Conservation (phyloP, 768 basidiomycete species). For the Macrolepiota fuliginosa region DNA sequence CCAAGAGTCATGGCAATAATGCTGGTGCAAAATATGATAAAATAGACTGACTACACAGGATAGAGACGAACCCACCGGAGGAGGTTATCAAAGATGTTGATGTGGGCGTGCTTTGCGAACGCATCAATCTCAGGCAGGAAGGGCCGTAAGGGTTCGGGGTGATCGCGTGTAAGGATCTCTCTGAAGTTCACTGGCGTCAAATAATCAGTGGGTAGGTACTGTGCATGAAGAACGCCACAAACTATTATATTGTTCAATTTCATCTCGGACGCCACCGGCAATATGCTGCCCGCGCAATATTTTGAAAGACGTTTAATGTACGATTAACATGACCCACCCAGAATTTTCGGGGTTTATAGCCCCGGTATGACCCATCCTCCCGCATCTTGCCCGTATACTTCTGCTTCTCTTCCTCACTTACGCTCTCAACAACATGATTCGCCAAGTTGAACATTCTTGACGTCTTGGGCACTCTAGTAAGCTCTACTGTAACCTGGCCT, state of each 20-base stretch:
- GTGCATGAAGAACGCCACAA: constrained; percentile 10
- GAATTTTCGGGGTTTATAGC: constrained; percentile 50
- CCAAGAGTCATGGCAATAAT: constrained; percentile 43
- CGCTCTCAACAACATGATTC: constrained; percentile 38
- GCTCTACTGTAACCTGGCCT: neutral
- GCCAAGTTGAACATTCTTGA: constrained; percentile 47
- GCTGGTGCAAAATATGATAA: constrained; percentile 8
- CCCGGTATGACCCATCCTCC: constrained; percentile 45
- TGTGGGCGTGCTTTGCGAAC: constrained; percentile 34
- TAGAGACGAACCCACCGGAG: constrained; percentile 22
- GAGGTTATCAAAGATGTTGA: constrained; percentile 32
- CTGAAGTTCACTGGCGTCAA: constrained; percentile 26
- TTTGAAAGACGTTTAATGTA: neutral
- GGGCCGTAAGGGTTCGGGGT: constrained; percentile 34
- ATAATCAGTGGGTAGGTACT: neutral
- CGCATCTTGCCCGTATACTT: constrained; percentile 37
- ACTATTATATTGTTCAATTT: constrained; percentile 44
- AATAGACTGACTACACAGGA: neutral
- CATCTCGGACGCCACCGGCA: constrained; percentile 37
- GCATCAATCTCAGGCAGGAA: constrained; percentile 33
- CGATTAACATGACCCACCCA: constrained; percentile 33
- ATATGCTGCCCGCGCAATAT: constrained; percentile 31
- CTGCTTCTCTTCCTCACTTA: constrained; percentile 40
- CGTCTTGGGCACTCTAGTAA: constrained; percentile 2
- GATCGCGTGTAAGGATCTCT: constrained; percentile 29